Percentiles rank a stretch among this genome's conserved stretches.
Evolutionary conservation across 345 rosid genomes (phyloP).

Genomic region (Acer campestre): DNA sequence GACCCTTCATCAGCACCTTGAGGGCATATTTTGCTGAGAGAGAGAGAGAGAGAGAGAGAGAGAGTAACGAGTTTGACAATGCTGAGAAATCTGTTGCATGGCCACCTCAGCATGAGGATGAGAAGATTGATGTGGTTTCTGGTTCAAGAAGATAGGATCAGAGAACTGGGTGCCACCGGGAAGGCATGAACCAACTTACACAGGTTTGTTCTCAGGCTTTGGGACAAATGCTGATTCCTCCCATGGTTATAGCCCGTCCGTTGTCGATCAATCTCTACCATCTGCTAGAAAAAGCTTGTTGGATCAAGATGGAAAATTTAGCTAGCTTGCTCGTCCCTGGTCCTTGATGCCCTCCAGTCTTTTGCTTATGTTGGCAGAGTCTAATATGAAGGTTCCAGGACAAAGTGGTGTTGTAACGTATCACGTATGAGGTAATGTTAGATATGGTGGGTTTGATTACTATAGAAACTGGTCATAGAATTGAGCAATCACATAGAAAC

Average conservation of each 20-base stretch:
- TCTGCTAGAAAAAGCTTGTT: constrained; percentile 28
- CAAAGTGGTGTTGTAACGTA: constrained; percentile 38
- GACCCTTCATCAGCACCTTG: no score
- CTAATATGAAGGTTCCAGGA: constrained; percentile 28
- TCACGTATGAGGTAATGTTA: constrained; percentile 42
- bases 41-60: no score
- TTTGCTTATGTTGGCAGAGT: constrained; percentile 49
- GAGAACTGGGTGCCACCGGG: constrained; percentile 52
- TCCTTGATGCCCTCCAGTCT: constrained; percentile 51
- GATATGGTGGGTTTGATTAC: constrained; percentile 40
- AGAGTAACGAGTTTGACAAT: no score
- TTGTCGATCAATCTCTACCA: constrained; percentile 41
- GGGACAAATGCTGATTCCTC: constrained; percentile 47
- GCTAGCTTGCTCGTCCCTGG: constrained; percentile 47
- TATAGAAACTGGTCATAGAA: constrained; percentile 43
- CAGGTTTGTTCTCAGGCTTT: constrained; percentile 68
- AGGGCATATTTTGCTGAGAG: no score
- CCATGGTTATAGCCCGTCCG: constrained; percentile 34
- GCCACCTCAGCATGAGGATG: no score
- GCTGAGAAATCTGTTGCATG: no score
- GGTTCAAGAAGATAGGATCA: no score
- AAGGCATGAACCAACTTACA: constrained; percentile 54
- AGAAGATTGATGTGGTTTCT: not conserved
- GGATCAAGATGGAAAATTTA: constrained; percentile 54
- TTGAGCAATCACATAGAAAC: constrained; percentile 48